A percentile compares a stretch with the other conserved stretches of the same genome.
Evolutionary conservation across 805 yeast genomes (phyloP).

Genomic region (Candida sithepensis): DNA sequence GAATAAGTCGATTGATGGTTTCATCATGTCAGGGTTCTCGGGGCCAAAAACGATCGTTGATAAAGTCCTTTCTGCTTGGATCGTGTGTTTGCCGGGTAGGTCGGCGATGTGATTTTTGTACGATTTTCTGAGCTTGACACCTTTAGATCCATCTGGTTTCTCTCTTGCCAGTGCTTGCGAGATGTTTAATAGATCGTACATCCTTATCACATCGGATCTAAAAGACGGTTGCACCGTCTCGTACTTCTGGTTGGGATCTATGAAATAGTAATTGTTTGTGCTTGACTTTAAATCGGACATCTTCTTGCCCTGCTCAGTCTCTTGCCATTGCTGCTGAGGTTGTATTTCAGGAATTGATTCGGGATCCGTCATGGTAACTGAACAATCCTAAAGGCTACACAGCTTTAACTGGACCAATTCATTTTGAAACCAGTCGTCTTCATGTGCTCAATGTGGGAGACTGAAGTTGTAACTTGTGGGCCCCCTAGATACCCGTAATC

Average conservation of each 20-base stretch:
- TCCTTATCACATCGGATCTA: slow-evolving; percentile 59
- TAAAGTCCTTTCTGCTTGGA: slow-evolving; percentile 46
- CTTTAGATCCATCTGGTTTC: slow-evolving; percentile 85
- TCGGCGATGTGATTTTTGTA: slow-evolving; percentile 91
- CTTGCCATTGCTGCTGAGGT: not conserved
- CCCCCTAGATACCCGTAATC: too few species aligned
- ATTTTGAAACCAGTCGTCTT: too few species aligned
- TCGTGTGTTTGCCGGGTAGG: slow-evolving; percentile 72
- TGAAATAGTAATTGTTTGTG: slow-evolving; percentile 26
- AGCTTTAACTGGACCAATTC: too few species aligned
- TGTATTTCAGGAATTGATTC: not conserved
- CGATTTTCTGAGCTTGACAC: slow-evolving; percentile 89
- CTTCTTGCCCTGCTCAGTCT: not conserved
- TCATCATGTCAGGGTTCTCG: slow-evolving; percentile 36
- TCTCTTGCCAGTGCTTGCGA: slow-evolving; percentile 82
- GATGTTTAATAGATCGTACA: slow-evolving; percentile 64
- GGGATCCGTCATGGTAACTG: not conserved
- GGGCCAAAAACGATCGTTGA: slow-evolving; percentile 36
- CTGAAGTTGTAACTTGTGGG: too few species aligned
- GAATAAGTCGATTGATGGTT: slow-evolving; percentile 42
- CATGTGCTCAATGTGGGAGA: too few species aligned
- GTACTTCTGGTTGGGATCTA: slow-evolving; percentile 29
- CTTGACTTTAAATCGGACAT: too few species aligned
- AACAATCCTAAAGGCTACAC: too few species aligned
- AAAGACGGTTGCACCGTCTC: slow-evolving; percentile 64